Percentiles rank a stretch among this genome's conserved stretches.
These are phyloP conservation scores for Scenedesmus sp. DNA, from an alignment of 163 green algal species.

Conservation along the genomic window DNA sequence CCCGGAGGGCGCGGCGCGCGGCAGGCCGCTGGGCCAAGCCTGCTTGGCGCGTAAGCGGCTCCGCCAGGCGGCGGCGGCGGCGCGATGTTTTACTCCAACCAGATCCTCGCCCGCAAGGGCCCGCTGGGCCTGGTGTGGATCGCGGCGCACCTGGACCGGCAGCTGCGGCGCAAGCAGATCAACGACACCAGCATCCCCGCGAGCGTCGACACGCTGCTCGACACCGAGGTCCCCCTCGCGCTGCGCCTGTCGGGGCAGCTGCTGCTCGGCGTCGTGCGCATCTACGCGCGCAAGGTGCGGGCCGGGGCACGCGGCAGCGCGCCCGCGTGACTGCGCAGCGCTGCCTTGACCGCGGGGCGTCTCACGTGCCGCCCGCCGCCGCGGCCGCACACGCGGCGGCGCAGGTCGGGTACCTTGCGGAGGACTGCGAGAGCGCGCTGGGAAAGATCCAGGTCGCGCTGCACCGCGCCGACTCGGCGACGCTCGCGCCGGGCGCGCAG, in stretches of 20 bases:
- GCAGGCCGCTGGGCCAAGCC: too few species aligned
- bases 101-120: slow-evolving; percentile 93
- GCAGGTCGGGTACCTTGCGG: slow-evolving; percentile 75
- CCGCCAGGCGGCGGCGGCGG: too few species aligned
- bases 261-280: slow-evolving; percentile 93
- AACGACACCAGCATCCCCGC: slow-evolving; percentile 52
- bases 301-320: not conserved
- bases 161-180: slow-evolving; percentile 87
- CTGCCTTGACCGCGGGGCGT: not conserved
- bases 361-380: not conserved
- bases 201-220: slow-evolving; percentile 90
- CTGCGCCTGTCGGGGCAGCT: slow-evolving; percentile 94
- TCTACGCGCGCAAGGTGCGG: slow-evolving; percentile 89
- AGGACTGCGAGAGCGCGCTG: slow-evolving; percentile 88
- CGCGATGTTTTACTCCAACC: slow-evolving; percentile 88
- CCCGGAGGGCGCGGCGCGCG: too few species aligned
- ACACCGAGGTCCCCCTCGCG: slow-evolving; percentile 90
- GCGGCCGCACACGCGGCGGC: too few species aligned
- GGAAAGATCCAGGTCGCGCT: slow-evolving; percentile 70
- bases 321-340: not conserved
- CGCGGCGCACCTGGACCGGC: slow-evolving; percentile 89
- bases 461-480: slow-evolving; percentile 23
- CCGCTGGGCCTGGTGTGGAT: slow-evolving; percentile 95
- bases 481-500: slow-evolving; percentile 11
- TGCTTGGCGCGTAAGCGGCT: too few species aligned